Evolutionary conservation across 805 yeast genomes (phyloP), one percentile per base, ranked within the genome.

Genomic region (Monosporozyma aerobia): DNA sequence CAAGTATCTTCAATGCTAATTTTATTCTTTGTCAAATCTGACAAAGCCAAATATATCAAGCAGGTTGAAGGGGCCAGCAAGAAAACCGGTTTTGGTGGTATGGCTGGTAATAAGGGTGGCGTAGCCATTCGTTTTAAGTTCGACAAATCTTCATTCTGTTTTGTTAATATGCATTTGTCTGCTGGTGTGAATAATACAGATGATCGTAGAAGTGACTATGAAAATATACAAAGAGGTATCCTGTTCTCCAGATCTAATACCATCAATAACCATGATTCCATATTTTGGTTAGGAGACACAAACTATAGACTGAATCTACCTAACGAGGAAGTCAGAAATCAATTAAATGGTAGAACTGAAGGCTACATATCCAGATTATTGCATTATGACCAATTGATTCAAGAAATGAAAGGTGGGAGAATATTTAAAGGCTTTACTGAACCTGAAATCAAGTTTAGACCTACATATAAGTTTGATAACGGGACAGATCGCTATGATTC

Each of bases 61-160:
- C 84, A 85, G 62, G 97, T 94, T 5, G 90, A 90, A 59, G 97
- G 97, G n/a, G 79, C 90, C n/a, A 79, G 87, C 11, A 92, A 90
- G 62, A 92, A 92, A 69, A 92, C 98, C 0, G 99, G 98, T 0
- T 73, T 94, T 51, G 97, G 97, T 40, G 99, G 99, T 46, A 92
- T 94, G 72, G 81, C 98, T 0, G 99, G 97, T 16, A 92, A 94
- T 67, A 92, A 92, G 68, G 99, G 99, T 46, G 97, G 95, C 3
- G 95, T 90, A 55, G 97, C 96, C 0, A 88, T 94, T 14, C 77
- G 97, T 55, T 87, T 92, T 69, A 80, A 85, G 49, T 88, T 78
- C 67, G 94, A 94, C 0, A 78, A 82, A 33, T 85, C 96, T 0
- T 75, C 85, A 1, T 84, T 90, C 62, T 90, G 95, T 57, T 80